Conservation (phyloP, 2,329 filamentous ascomycete species). For the Exophiala sideris region DNA sequence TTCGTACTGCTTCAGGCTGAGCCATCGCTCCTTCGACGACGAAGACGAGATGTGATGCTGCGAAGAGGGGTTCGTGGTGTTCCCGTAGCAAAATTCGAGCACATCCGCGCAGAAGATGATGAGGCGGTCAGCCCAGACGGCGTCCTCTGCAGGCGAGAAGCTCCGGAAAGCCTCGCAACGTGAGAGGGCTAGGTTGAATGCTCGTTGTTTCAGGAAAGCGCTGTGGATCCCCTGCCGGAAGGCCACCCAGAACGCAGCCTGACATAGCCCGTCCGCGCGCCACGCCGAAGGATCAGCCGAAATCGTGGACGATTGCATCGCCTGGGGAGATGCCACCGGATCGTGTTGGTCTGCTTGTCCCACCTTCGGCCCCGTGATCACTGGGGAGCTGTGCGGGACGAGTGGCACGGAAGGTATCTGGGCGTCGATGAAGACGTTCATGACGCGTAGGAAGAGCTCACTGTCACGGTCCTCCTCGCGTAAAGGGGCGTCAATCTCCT, state of each 20-base stretch:
- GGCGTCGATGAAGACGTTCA: conserved; percentile 30
- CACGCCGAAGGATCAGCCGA: conserved; percentile 2
- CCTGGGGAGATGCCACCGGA: conserved; percentile 32
- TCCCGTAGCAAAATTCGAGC: conserved; percentile 58
- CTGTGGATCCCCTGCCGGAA: conserved; percentile 51
- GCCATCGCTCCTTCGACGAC: conserved; percentile 49
- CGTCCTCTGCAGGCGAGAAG: conserved; percentile 34
- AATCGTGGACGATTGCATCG: conserved; percentile 37
- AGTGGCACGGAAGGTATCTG: conserved; percentile 15
- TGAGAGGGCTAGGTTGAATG: conserved; percentile 38
- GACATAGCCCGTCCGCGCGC: conserved; percentile 35
- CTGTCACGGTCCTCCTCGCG: conserved; percentile 20
- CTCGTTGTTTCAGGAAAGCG: conserved; percentile 41
- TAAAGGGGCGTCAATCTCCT: conserved; percentile 39
- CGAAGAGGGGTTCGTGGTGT: conserved; percentile 1
- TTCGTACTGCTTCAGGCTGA: conserved; percentile 32
- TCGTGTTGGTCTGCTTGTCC: neutral
- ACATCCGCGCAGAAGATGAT: conserved; percentile 61
- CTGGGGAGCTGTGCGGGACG: conserved; percentile 12
- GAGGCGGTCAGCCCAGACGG: conserved; percentile 53
- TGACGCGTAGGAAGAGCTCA: conserved; percentile 28
- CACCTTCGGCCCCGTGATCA: conserved; percentile 11
- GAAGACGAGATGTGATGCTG: conserved; percentile 34
- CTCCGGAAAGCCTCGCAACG: conserved; percentile 38
- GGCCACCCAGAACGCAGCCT: conserved; percentile 48